Evolutionary conservation across 163 green algal species (phyloP).

Genomic region (Chlamydomonas reinhardtii): DNA sequence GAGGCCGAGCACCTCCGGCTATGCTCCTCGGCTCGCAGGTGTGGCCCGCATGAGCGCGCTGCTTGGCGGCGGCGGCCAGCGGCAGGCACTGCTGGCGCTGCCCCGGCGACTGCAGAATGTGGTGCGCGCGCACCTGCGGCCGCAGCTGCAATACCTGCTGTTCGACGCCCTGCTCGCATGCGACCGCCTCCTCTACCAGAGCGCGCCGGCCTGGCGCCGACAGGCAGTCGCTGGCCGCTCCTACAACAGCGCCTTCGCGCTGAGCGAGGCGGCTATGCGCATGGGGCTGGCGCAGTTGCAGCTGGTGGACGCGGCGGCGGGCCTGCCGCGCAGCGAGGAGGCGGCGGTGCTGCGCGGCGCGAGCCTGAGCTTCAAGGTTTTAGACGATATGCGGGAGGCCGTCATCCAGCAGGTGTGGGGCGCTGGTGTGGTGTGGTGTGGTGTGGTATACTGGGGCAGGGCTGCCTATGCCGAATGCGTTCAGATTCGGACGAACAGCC

Average conservation of each 20-base stretch:
- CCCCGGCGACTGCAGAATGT: too few species aligned
- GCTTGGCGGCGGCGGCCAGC: too few species aligned
- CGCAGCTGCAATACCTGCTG: not conserved
- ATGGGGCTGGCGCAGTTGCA: conserved; percentile 21
- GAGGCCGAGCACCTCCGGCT: too few species aligned
- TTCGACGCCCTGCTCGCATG: not conserved
- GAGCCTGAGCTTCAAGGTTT: not conserved
- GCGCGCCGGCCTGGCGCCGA: not conserved
- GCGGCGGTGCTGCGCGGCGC: not conserved
- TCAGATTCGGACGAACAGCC: too few species aligned
- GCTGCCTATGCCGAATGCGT: too few species aligned
- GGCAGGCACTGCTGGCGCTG: too few species aligned
- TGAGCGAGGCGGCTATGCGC: not conserved
- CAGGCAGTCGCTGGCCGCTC: not conserved
- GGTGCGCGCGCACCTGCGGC: too few species aligned
- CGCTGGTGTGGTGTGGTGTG: not conserved
- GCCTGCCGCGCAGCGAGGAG: not conserved
- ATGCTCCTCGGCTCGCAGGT: not conserved
- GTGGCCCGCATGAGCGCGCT: too few species aligned
- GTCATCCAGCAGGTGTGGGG: conserved; percentile 1
- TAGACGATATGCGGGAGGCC: conserved; percentile 1
- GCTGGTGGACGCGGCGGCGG: not conserved
- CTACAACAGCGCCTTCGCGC: conserved; percentile 18
- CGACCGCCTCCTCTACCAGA: not conserved
- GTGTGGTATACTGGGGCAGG: too few species aligned